Percentiles rank a stretch among this genome's conserved stretches.
phyloP scores from a whole-genome alignment of 2,329 filamentous ascomycete genomes.

The Colletotrichum karsti region DNA sequence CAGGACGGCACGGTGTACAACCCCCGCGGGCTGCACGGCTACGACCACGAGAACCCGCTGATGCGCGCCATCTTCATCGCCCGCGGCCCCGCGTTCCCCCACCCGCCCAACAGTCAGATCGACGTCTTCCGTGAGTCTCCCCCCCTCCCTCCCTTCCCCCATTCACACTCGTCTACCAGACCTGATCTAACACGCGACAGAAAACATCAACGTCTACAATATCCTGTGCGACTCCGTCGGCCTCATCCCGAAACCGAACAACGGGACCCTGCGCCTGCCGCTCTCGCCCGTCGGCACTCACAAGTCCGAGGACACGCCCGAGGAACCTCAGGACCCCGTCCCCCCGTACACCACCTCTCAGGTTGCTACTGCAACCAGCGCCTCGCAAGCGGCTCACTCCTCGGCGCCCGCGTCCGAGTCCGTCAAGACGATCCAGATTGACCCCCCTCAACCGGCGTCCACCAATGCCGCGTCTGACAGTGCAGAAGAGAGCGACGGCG shows the following conservation, averaged over 20 bases:
- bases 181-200: slow-evolving; percentile 52
- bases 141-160: neutral
- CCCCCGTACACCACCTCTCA: slow-evolving; percentile 33
- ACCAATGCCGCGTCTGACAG: slow-evolving; percentile 27
- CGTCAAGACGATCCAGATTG: slow-evolving; percentile 30
- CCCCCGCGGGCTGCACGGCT: slow-evolving; percentile 89
- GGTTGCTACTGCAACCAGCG: neutral
- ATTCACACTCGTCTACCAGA: too few relatives aligned
- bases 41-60: slow-evolving; percentile 91
- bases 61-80: slow-evolving; percentile 98
- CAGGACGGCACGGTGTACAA: slow-evolving; percentile 74
- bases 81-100: slow-evolving; percentile 89
- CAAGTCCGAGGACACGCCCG: slow-evolving; percentile 54
- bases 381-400: slow-evolving; percentile 27
- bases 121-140: slow-evolving; percentile 81
- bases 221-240: slow-evolving; percentile 90
- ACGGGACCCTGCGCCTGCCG: slow-evolving; percentile 83
- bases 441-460: slow-evolving; percentile 32
- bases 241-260: slow-evolving; percentile 79
- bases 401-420: slow-evolving; percentile 11
- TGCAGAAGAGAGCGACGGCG: slow-evolving; percentile 30
- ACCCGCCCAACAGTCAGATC: slow-evolving; percentile 81
- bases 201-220: slow-evolving; percentile 96
- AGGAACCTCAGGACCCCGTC: slow-evolving; percentile 64
- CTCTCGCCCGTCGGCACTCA: slow-evolving; percentile 72